Conservation (phyloP, 2,329 filamentous ascomycete genomes). For the Ceratocystiopsis sp. region DNA sequence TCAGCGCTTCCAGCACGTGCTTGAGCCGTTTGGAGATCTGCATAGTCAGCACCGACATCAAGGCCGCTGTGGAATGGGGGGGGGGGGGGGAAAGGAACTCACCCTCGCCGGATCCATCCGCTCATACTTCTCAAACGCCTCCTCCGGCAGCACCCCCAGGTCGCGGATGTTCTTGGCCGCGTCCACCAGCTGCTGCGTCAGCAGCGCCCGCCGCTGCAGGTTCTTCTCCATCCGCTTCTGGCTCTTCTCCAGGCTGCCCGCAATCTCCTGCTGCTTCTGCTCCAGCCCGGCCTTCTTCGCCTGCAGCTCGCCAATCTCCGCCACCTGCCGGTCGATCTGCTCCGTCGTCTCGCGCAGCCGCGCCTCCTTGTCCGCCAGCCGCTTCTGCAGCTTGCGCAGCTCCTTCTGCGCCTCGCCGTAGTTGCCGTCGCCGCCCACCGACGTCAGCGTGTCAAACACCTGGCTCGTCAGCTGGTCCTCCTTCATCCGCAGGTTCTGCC, state of each 20-base stretch:
- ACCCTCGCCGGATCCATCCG: conserved; percentile 65
- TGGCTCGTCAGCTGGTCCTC: conserved; percentile 71
- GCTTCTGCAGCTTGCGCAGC: conserved; percentile 58
- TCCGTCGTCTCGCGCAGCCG: conserved; percentile 60
- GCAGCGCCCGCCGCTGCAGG: conserved; percentile 69
- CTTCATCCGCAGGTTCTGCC: conserved; percentile 74
- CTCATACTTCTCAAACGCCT: conserved; percentile 82
- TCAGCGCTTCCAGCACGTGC: conserved; percentile 80
- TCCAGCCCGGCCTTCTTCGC: conserved; percentile 44
- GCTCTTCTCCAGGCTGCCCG: conserved; percentile 62
- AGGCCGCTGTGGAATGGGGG: too few relatives aligned
- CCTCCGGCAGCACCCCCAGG: conserved; percentile 80
- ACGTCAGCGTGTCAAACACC: conserved; percentile 45
- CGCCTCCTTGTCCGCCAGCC: conserved; percentile 46
- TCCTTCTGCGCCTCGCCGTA: conserved; percentile 68
- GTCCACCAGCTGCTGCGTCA: conserved; percentile 62
- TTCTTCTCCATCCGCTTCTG: conserved; percentile 87
- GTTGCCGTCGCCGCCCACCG: conserved; percentile 34
- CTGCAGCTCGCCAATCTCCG: conserved; percentile 39
- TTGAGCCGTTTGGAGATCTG: conserved; percentile 54
- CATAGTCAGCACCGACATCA: too few relatives aligned
- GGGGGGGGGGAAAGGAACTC: too few relatives aligned
- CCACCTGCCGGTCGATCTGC: conserved; percentile 39
- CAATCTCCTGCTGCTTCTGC: conserved; percentile 57
- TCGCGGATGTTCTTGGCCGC: conserved; percentile 81